Base-by-base conservation (phyloP, 2,329 filamentous ascomycete species). In the Xylaria sp. region DNA sequence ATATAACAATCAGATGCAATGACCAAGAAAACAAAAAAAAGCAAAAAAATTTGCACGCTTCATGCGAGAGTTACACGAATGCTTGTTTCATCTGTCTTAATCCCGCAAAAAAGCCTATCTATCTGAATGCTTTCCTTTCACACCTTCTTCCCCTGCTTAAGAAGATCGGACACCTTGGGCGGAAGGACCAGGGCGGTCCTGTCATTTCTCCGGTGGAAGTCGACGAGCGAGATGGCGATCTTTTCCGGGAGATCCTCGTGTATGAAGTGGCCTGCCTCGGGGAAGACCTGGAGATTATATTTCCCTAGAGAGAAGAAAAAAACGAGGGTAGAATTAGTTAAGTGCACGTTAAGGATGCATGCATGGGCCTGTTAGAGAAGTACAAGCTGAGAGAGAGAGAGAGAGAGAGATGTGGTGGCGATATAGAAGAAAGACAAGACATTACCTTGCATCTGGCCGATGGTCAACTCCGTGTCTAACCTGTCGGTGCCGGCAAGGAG, bases 221-320 rank as follows among this genome's bases (percentile, higher is more conserved):
- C 96, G 1, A 92, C 92, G 58, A 98, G 82, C 9, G 93, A 86
- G 72, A 91, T 85, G 0, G 96, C 96, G 49, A 92, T 96, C 83
- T 95, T 96, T 75, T 94, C 92, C 0, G 96, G 94, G 56, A 95
- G 86, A 78, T 99, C 96, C 79, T 99, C 96, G 71, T 99, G 96
- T 63, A 99, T 89, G 75, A 99, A 99, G 78, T 99, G 96, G 0
- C 96, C 96, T 1, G 96, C 94, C 77, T 97, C 93, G 0, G 96
- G 94, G 73, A 98, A 92, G 6, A 99, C 94, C 73, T 97, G 92
- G 51, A 99, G 83, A 64, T 97, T 94, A 77, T 98, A 99, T 84
- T 98, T 98, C 5, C 94, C 91, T 89, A 63, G 31, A 42, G 17
- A 33, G 49, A 20, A 17, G 15, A 15, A 22, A 45, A 22, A 27